Evolutionary conservation across 75 land plant species (phyloP).

Genomic region (Pseudotsuga menziesii): DNA sequence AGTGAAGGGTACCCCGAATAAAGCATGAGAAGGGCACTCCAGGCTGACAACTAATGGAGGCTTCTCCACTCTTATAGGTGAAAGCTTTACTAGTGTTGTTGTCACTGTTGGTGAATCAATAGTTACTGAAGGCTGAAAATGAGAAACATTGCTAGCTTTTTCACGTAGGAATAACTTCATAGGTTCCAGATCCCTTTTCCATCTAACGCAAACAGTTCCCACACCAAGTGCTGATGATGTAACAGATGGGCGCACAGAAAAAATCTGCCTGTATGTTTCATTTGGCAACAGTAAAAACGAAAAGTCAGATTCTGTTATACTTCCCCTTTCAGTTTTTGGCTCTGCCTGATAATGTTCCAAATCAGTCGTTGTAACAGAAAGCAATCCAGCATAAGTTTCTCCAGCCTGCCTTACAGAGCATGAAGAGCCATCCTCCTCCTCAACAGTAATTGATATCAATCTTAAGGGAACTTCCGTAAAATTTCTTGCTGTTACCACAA

Average conservation of each 20-base stretch:
- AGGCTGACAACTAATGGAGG: conserved; percentile 66
- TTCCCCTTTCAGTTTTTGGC: not conserved
- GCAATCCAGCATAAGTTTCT: not conserved
- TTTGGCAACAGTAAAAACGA: conserved; percentile 36
- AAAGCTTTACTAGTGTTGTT: conserved; percentile 40
- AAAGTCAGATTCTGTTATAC: conserved; percentile 12
- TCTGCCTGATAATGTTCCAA: not conserved
- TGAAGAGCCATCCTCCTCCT: conserved; percentile 28
- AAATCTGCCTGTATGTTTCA: conserved; percentile 70
- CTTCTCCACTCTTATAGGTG: conserved; percentile 64
- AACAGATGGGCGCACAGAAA: conserved; percentile 56
- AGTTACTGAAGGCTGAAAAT: not conserved
- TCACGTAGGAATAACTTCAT: not conserved
- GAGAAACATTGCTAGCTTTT: not conserved
- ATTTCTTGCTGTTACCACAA: conserved; percentile 61
- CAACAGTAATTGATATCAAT: conserved; percentile 48
- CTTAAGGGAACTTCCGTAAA: conserved; percentile 60
- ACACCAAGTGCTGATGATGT: conserved; percentile 27
- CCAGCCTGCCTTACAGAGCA: conserved; percentile 22
- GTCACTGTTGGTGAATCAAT: not conserved
- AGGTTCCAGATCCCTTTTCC: conserved; percentile 50
- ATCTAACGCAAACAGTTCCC: conserved; percentile 57
- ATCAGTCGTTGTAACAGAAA: not conserved
- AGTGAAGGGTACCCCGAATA: conserved; percentile 73
- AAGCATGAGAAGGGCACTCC: conserved; percentile 83